These are phyloP conservation scores for Thermoascus crustaceus DNA, from an alignment of 2,329 filamentous ascomycete species.

Conservation along the genomic window DNA sequence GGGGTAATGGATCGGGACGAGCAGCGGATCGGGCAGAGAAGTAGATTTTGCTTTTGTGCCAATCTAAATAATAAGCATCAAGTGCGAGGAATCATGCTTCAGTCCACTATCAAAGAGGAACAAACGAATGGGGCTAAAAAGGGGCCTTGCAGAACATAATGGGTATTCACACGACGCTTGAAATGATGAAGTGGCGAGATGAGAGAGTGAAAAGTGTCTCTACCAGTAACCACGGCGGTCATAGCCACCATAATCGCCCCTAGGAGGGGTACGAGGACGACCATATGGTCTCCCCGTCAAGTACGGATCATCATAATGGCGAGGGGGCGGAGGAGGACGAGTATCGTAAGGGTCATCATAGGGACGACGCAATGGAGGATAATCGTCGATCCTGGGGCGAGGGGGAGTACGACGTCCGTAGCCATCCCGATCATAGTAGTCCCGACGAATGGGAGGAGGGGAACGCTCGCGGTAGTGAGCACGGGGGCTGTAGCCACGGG, in stretches of 20 bases:
- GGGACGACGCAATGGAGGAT: slow-evolving; percentile 50
- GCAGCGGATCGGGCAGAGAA: too few species aligned
- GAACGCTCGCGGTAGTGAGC: slow-evolving; percentile 83
- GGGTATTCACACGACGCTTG: slow-evolving; percentile 5
- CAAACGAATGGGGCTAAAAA: slow-evolving; percentile 4
- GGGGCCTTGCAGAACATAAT: slow-evolving; percentile 7
- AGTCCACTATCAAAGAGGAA: slow-evolving; percentile 2
- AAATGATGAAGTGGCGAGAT: slow-evolving; percentile 24
- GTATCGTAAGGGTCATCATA: slow-evolving; percentile 55
- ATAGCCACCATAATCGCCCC: slow-evolving; percentile 35
- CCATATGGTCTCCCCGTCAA: slow-evolving; percentile 48
- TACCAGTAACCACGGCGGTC: slow-evolving; percentile 40
- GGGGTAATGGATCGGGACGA: too few species aligned
- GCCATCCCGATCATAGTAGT: slow-evolving; percentile 77
- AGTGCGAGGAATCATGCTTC: slow-evolving; percentile 7
- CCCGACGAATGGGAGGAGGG: slow-evolving; percentile 59
- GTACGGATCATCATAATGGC: slow-evolving; percentile 53
- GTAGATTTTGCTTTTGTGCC: neutral
- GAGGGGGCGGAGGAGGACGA: slow-evolving; percentile 42
- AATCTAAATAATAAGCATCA: slow-evolving; percentile 10
- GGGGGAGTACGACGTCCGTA: slow-evolving; percentile 74
- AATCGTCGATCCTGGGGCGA: slow-evolving; percentile 70
- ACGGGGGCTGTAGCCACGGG: slow-evolving; percentile 75
- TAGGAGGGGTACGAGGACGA: slow-evolving; percentile 37
- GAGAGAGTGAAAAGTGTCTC: slow-evolving; percentile 13